A percentile compares a stretch with the other conserved stretches of the same genome.
Conservation (phyloP, 2,329 filamentous ascomycete genomes). For the Cladophialophora exuberans region DNA sequence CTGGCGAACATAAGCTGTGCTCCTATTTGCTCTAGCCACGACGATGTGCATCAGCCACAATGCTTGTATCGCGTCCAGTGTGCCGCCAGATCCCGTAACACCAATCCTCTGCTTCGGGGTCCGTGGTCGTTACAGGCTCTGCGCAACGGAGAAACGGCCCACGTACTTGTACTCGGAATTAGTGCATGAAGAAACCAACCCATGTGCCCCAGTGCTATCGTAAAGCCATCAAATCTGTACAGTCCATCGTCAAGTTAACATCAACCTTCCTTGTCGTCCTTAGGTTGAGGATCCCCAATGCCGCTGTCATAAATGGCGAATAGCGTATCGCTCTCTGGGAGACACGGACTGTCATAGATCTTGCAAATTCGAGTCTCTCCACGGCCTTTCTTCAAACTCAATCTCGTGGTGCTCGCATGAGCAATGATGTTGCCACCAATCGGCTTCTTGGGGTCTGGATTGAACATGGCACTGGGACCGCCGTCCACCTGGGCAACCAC, state of each 20-base stretch:
- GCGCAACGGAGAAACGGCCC: too few species aligned
- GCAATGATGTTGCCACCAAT: conserved; percentile 99
- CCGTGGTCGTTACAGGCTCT: too few species aligned
- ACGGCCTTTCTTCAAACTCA: conserved; percentile 93
- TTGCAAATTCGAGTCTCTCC: conserved; percentile 97
- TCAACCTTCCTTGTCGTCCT: conserved; percentile 79
- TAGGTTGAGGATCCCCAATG: conserved; percentile 92
- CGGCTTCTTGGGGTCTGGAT: conserved; percentile 98
- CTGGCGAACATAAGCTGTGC: not conserved
- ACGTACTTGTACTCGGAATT: too few species aligned
- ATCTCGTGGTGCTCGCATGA: conserved; percentile 90
- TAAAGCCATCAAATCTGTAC: not conserved
- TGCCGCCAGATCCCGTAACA: too few species aligned
- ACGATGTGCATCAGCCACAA: conserved; percentile 12
- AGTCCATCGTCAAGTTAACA: not conserved
- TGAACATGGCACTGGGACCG: conserved; percentile 96
- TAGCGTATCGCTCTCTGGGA: conserved; percentile 93
- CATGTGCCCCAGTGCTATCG: conserved; percentile 4
- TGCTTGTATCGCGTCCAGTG: conserved; percentile 9
- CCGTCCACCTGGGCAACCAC: conserved; percentile 98
- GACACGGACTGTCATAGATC: conserved; percentile 97
- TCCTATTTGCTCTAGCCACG: conserved; percentile 17
- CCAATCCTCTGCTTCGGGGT: too few species aligned
- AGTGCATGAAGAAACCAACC: too few species aligned
- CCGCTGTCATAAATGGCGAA: conserved; percentile 98